A percentile compares a stretch with the other conserved stretches of the same genome.
Evolutionary conservation across 768 basidiomycete genomes (phyloP).

Genomic region (Chalciporus sphaerocephalus): DNA sequence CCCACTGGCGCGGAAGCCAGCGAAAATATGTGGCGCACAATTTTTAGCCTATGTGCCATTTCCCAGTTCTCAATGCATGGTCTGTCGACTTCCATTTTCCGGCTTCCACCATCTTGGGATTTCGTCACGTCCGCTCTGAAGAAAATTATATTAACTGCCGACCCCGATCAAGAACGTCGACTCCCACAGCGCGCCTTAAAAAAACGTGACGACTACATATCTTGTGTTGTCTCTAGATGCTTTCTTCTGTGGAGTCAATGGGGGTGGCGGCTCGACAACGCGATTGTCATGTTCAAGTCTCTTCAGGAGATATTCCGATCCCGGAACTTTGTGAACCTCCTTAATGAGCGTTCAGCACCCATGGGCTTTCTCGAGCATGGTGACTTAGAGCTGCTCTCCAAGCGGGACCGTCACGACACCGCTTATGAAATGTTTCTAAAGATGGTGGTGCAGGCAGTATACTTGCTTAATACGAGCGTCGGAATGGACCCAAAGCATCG

Average conservation of each 20-base stretch:
- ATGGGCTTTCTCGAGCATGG: constrained; percentile 63
- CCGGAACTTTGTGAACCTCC: constrained; percentile 70
- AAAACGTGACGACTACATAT: constrained; percentile 68
- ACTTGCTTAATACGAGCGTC: constrained; percentile 31
- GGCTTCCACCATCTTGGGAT: constrained; percentile 61
- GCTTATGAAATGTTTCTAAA: constrained; percentile 80
- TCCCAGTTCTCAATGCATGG: constrained; percentile 74
- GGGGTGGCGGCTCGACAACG: constrained; percentile 65
- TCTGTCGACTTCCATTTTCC: constrained; percentile 33
- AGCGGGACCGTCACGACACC: constrained; percentile 54
- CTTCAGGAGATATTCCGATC: constrained; percentile 72
- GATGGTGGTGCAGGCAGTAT: constrained; percentile 63
- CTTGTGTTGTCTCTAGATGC: constrained; percentile 65
- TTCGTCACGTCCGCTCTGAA: constrained; percentile 55
- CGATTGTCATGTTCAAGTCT: constrained; percentile 53
- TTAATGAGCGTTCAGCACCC: constrained; percentile 57
- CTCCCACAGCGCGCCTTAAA: constrained; percentile 37
- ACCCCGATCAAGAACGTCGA: constrained; percentile 39
- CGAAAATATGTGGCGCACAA: constrained; percentile 68
- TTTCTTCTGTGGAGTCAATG: constrained; percentile 70
- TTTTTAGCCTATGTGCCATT: constrained; percentile 66
- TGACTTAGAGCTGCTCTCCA: constrained; percentile 50
- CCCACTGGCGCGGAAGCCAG: constrained; percentile 42
- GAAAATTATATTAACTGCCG: constrained; percentile 51
- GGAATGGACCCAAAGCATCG: constrained; percentile 32